Evolutionary conservation across 108 stramenopile species (phyloP).

Genomic region (Nitzschia inconspicua): DNA sequence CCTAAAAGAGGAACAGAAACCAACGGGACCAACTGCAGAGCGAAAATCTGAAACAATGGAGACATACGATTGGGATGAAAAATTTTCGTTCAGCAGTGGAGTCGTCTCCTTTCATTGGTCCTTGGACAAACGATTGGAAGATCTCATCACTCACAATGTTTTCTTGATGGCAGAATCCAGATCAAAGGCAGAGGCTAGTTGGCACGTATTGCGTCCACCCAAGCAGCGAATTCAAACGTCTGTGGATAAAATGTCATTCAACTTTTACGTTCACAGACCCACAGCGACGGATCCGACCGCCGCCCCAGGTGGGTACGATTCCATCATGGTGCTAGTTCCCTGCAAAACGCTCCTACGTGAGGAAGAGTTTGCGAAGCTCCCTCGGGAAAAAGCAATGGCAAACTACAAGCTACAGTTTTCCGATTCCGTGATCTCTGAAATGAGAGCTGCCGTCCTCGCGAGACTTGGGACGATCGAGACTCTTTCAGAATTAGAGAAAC

Average conservation of each 20-base stretch:
- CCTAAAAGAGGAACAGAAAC: slow-evolving; percentile 14
- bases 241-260: slow-evolving; percentile 48
- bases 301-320: slow-evolving; percentile 73
- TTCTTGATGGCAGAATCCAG: slow-evolving; percentile 58
- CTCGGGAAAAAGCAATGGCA: slow-evolving; percentile 49
- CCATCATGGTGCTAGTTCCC: slow-evolving; percentile 85
- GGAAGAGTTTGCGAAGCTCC: slow-evolving; percentile 29
- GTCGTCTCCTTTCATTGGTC: slow-evolving; percentile 93
- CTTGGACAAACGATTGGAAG: slow-evolving; percentile 39
- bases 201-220: slow-evolving; percentile 45
- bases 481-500: slow-evolving; percentile 32
- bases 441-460: slow-evolving; percentile 48
- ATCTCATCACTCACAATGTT: slow-evolving; percentile 86
- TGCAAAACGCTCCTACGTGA: slow-evolving; percentile 48
- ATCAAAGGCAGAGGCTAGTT: slow-evolving; percentile 56
- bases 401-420: slow-evolving; percentile 66
- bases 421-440: slow-evolving; percentile 25
- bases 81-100: slow-evolving; percentile 70
- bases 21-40: slow-evolving; percentile 3
- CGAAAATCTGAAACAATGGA: background rate
- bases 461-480: slow-evolving; percentile 53
- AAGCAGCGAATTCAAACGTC: background rate
- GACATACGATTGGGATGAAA: slow-evolving; percentile 72
- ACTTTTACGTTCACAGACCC: slow-evolving; percentile 90
- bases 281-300: slow-evolving; percentile 70